These are phyloP conservation scores for Pholiota conissans DNA, from an alignment of 768 basidiomycete species.

Conservation along the genomic window DNA sequence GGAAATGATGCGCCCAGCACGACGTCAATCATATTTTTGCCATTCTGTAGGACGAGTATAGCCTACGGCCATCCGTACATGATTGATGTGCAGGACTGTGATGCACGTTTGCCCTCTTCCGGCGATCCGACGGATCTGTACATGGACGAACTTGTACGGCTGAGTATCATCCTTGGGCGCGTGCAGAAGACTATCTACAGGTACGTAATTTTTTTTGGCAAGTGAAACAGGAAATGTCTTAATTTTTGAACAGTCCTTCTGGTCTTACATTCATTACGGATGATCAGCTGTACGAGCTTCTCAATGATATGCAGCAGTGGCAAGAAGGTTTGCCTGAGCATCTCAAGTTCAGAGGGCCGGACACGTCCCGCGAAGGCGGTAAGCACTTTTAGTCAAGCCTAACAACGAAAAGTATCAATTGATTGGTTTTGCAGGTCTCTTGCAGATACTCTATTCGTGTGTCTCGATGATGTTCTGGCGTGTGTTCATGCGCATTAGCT, in stretches of 20 bases:
- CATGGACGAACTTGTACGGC: constrained; percentile 87
- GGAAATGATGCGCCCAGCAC: neutral
- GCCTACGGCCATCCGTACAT: constrained; percentile 93
- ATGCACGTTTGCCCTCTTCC: constrained; percentile 88
- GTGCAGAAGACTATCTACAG: constrained; percentile 94
- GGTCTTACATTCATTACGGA: constrained; percentile 87
- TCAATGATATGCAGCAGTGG: constrained; percentile 76
- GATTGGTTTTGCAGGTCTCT: constrained; percentile 55
- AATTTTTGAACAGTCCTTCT: constrained; percentile 62
- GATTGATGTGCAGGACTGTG: constrained; percentile 97
- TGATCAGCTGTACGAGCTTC: constrained; percentile 64
- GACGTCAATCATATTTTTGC: constrained; percentile 7
- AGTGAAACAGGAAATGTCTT: neutral
- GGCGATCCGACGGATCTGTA: constrained; percentile 79
- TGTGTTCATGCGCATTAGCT: constrained; percentile 97
- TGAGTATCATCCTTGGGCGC: constrained; percentile 89
- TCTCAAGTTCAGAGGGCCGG: constrained; percentile 74
- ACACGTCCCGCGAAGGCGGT: constrained; percentile 70
- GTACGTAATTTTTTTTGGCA: constrained; percentile 29
- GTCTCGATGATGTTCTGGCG: constrained; percentile 98
- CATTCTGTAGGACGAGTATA: constrained; percentile 65
- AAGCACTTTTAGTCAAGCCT: constrained; percentile 30
- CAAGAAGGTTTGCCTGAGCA: constrained; percentile 73
- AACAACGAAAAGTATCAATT: neutral
- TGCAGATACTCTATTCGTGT: constrained; percentile 87